Evolutionary conservation across 345 rosid genomes (phyloP), one percentile per base, ranked within the genome.

Genomic region (Erysimum cheiranthoides): DNA sequence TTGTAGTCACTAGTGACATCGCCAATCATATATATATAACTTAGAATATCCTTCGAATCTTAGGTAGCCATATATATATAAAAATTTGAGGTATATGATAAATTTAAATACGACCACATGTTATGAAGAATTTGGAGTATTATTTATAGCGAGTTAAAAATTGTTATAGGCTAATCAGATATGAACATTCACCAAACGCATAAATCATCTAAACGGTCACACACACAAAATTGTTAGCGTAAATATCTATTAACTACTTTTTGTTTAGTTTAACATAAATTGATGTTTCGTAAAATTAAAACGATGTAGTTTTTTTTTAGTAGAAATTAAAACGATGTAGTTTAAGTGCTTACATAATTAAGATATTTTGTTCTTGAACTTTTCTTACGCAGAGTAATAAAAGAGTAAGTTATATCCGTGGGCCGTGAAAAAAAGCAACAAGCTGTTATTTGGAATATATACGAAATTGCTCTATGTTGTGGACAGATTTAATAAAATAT

Each of bases 1-100:
- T 68, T 42, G 21, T 61, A 53, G 74, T 53, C 63, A 66, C 52
- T 10, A 25, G 66, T 70, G 65, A 61, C 70, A 52, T 40, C 10
- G 54, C 46, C 43, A 12, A 61, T 50, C 42, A 50, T 10, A 68
- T 68, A 58, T 10, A 40, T 58, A 10, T 38, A 46, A 39, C 67
- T 67, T 17, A 53, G 69, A 31, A 75, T 75, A 68, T 51, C 21
- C 65, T 60, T 75, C 40, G 28, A 50, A 61, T 53, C 25, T 50
- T 32, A 68, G 31, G 57, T 60, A 17, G 43, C 4, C 30, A 46
- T 14, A 16, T 38, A 21, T 53, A 52, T 64, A 52, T 52, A 57
- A 25, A 54, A 18, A 12, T 27, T 16, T 47, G 27, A 32, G 36
- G 5, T 76, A 43, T 52, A 61, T 51, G 5, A 14, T 51, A 68